Base-by-base conservation (phyloP, 2,329 filamentous ascomycete species). In the Fusarium azukiicola region DNA sequence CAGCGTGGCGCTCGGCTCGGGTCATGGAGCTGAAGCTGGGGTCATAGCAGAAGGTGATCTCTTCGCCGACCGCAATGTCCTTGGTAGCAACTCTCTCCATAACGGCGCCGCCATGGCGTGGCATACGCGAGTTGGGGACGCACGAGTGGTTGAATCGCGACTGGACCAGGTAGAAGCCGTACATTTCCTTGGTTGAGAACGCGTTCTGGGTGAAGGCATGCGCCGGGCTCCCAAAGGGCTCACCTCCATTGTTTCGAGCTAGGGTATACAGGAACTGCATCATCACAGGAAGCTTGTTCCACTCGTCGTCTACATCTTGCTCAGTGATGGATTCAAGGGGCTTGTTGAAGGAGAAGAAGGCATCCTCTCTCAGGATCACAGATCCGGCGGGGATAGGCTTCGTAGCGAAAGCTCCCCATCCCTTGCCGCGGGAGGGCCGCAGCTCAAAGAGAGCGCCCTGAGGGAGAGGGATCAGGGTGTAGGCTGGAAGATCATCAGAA, bases 401-500 rank as follows among this genome's bases (percentile, higher is more conserved):
- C 14, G 56, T 61, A 14, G 56, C 56, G 14, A 12, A 61, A 10
- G 56, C 56, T 61, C 56, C 56, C 56, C 56, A 61, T 23, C 56
- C 56, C 21, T 23, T 40, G 36, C 56, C 36, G 10, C 11, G 40
- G 13, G 16, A n/a, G 8, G 8, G 36, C 6, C 5, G 54, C 56
- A 61, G 56, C 36, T 40, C 56, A 36, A 61, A 61, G 56, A 21
- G 13, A 40, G 36, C 56, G 11, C 16, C 6, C 3, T 5, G 4
- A 14, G 56, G 56, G 5, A 61, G 21, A n/a, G 56, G 36, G 56
- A 61, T 61, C 13, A 6, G 12, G 10, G 21, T 14, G 56, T 61
- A 61, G 9, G 56, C 56, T 61, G 14, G 38, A 40, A 23, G 36
- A 6, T 23, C 27, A 10, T 61, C 6, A 61, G 56, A 40, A 61